These are phyloP conservation scores for Westerdykella sp. DNA, from an alignment of 2,329 filamentous ascomycete species.

Conservation along the genomic window DNA sequence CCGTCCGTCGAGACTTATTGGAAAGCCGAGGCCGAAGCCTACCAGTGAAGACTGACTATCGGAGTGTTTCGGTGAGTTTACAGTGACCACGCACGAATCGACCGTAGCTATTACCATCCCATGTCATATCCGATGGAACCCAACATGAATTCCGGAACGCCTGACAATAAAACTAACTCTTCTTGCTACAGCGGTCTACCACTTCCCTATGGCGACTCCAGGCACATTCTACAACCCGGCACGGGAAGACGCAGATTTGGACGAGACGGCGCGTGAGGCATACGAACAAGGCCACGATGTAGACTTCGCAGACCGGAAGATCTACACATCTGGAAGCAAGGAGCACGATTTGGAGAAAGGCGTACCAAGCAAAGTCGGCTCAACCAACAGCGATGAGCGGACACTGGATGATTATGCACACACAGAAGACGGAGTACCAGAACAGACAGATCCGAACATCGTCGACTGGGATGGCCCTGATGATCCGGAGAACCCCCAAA, in stretches of 20 bases:
- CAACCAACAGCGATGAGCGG: conserved; percentile 21
- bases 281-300: conserved; percentile 25
- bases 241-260: conserved; percentile 14
- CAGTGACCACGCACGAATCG: too few species aligned
- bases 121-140: too few species aligned
- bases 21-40: too few species aligned
- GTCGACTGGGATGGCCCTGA: conserved; percentile 33
- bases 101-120: too few species aligned
- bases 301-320: conserved; percentile 14
- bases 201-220: conserved; percentile 19
- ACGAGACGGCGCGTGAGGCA: conserved; percentile 18
- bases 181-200: too few species aligned
- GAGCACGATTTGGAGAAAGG: conserved; percentile 25
- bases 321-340: conserved; percentile 3
- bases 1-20: too few species aligned
- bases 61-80: too few species aligned
- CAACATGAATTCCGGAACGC: too few species aligned
- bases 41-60: too few species aligned
- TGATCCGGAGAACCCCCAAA: conserved; percentile 36
- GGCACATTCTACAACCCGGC: conserved; percentile 12
- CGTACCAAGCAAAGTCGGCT: conserved; percentile 14
- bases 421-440: conserved; percentile 3
- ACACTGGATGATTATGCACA: conserved; percentile 13
- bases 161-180: too few species aligned
- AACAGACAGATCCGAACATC: conserved; percentile 21